Evolutionary conservation across 371 early-diverging fungal genomes (phyloP), one percentile per base, ranked within the genome.

Genomic region (Dichotomocladium elegans): DNA sequence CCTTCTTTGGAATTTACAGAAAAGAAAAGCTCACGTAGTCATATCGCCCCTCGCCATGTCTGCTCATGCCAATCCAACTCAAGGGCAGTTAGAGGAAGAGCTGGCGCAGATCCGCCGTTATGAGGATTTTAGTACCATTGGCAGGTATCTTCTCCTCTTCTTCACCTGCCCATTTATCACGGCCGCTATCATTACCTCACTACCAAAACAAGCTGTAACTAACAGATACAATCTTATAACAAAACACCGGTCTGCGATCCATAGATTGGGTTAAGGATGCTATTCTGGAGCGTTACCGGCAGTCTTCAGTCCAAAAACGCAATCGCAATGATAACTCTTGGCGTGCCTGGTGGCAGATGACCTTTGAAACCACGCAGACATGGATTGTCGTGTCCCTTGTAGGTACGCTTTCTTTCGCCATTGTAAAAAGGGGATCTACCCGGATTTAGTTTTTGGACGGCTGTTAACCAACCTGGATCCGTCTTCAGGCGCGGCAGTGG

Each of bases 201-300:
- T n/a, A n/a, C n/a, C n/a, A n/a, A n/a, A n/a, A n/a, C n/a, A n/a
- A n/a, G n/a, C n/a, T n/a, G n/a, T n/a, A n/a, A n/a, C n/a, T n/a
- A n/a, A n/a, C n/a, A n/a, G n/a, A n/a, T n/a, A n/a, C n/a, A n/a
- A n/a, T n/a, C n/a, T n/a, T n/a, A n/a, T n/a, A n/a, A n/a, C n/a
- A n/a, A n/a, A n/a, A n/a, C n/a, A n/a, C n/a, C n/a, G n/a, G n/a
- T n/a, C n/a, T n/a, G n/a, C n/a, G n/a, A n/a, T n/a, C 9, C 2
- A 37, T 69, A 86, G 92, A 96, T 67, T 96, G 95, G 96, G 89
- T 94, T 4, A 89, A 87, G 57, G 94, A 94, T 68, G 81, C 82
- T 27, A 83, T 87, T 53, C 75, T 86, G 47, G 95, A 95, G 66
- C 79, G 90, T n/a, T 82, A 83, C 45, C 74, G 92, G 27, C 73